Evolutionary conservation across 2,329 filamentous ascomycete species (phyloP), one percentile per base, ranked within the genome.

Genomic region (Fusarium compactum): DNA sequence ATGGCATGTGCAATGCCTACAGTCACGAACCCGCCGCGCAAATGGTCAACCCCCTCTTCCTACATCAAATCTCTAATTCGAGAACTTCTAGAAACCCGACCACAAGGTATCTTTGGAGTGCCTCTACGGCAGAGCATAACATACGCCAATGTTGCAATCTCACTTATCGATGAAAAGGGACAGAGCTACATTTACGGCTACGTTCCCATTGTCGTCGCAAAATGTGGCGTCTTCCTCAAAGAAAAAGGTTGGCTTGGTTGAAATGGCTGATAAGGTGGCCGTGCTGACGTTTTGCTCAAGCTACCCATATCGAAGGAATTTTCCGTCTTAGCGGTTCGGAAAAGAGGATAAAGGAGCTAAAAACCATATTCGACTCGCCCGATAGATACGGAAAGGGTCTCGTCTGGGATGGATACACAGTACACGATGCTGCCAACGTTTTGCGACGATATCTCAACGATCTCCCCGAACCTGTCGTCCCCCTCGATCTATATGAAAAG

Each of bases 171-270:
- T 78, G 93, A 95, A 72, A 88, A 96, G 72, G 95, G 95, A 32
- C 90, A 96, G 80, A 97, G 94, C 82, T 98, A 97, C 80, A 98
- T 98, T 57, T 99, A 98, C 80, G 96, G 96, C 77, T 98, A 98
- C 77, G 95, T 99, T 10, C 96, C 96, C 20, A 98, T 99, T 71
- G 95, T 99, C 45, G 95, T 99, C 57, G 96, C 96, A 38, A 99
- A 99, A 81, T 98, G 96, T 79, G 96, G 96, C 68, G 95, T 99
- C 6, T 99, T 95, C 74, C 80, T 99, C 72, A 99, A 99, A 81
- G 96, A 99, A 80, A 98, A 97, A 88, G 96, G 96, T 98, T 81
- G 72, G 88, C 82, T 44, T 25, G 20, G 38, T 50, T 43, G 34
- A 32, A 10, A 18, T 32, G 22, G 25, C 53, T 43, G 20, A 56